Base-by-base conservation (phyloP, 305 asterid species). In the Caryopteris hybrid region DNA sequence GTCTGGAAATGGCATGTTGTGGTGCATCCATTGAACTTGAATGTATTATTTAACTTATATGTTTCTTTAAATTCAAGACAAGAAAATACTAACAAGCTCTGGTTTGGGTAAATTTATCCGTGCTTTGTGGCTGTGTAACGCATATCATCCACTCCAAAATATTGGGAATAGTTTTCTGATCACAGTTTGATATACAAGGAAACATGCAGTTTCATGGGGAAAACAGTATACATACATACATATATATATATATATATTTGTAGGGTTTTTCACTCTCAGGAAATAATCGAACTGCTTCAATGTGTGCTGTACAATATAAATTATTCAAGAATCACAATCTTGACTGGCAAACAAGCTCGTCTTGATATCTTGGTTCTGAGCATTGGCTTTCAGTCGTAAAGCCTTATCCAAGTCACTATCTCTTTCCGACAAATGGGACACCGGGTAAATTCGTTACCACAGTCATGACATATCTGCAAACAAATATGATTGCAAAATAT, bases 391-490 rank as follows among this genome's bases (percentile, higher is more conserved):
- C 21, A 81, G 52, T 67, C 72, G 51, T 9, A 74, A 57, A 83
- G 79, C 78, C 71, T 83, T 64, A 81, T 71, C 70, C 81, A 76
- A 0, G 76, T 74, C 18, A 74, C 60, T 50, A 83, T 83, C 72
- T 69, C 77, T 22, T n/a, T 1, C 60, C 57, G 64, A 75, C 88
- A 83, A 50, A 76, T 56, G 1, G 86, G 86, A 75, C 88, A 80
- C 76, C 77, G 71, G 47, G 61, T 69, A 31, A 80, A 74, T 9
- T 73, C 79, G 18, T 25, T 36, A 0, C 76, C 78, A 31, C 88
- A 83, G 46, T 80, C 86, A 16, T 72, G 58, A 66, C 88, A 83
- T 8, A 74, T 70, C 88, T 83, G 84, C 76, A 57, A 54, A 74
- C 8, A 50, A 70, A 18, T 29, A 18, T 23, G 11, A 7, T 41